Evolutionary conservation across 768 basidiomycete species (phyloP).

Genomic region (Serendipita sp.): DNA sequence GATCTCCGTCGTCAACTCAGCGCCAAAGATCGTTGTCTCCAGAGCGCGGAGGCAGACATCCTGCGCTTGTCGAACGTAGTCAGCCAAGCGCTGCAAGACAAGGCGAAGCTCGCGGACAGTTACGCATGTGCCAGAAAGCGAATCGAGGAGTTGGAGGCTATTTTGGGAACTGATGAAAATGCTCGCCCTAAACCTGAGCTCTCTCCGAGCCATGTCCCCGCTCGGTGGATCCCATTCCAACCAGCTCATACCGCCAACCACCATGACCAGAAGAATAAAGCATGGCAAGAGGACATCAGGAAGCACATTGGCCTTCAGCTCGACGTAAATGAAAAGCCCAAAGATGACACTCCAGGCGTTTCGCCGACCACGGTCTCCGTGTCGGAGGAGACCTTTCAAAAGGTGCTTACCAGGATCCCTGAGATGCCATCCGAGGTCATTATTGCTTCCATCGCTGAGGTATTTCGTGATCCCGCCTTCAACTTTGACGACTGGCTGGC

Average conservation of each 20-base stretch:
- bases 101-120: not conserved
- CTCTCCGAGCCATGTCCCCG: not conserved
- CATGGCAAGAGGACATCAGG: slow-evolving; percentile 1
- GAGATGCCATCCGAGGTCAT: slow-evolving; percentile 6
- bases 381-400: not conserved
- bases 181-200: not conserved
- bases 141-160: not conserved
- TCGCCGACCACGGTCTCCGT: not conserved
- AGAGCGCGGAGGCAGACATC: not conserved
- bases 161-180: not conserved
- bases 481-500: not conserved
- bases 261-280: not conserved
- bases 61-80: not conserved
- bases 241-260: not conserved
- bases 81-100: not conserved
- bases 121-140: not conserved
- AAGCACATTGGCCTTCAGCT: not conserved
- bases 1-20: not conserved
- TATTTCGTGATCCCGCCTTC: not conserved
- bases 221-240: not conserved
- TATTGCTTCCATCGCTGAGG: not conserved
- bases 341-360: not conserved
- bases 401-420: not conserved
- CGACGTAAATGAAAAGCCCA: not conserved
- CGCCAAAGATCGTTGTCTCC: not conserved